Evolutionary conservation across 2,329 filamentous ascomycete species (phyloP), one percentile per base, ranked within the genome.

Genomic region (Pseudogymnoascus sp.): DNA sequence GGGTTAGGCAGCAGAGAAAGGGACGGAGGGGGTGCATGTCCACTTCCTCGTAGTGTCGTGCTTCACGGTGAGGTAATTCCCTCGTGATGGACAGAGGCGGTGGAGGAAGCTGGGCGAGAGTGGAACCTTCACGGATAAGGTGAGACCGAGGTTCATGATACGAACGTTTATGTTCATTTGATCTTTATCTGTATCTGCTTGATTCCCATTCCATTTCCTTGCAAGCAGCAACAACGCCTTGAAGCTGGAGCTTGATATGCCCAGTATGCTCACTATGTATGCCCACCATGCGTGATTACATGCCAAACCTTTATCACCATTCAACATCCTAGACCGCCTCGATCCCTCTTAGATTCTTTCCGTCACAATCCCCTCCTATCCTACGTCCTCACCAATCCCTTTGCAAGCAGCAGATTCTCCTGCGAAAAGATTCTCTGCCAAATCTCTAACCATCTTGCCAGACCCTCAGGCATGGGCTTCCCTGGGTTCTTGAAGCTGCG

Each of bases 391-490:
- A 29, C 36, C 18, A 62, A 31, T 2, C 61, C 61, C 47, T 62
- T 62, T 14, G 29, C 61, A 42, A 51, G 40, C 16, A 62, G 42
- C 36, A 62, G 8, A 11, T 42, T 51, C 37, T 73, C 71, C 65
- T 74, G 72, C 3, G 80, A 77, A 70, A 90, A 91, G 4, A 92
- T 81, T 62, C 80, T 80, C 75, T 90, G 86, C 87, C 87, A 92
- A 26, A 89, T 79, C 62, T 88, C 86, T 61, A 92, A 77, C 88
- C 89, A 91, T 69, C 85, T 84, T 73, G 86, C 83, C 69, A 91
- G 87, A 71, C 89, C 86, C 23, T 82, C 78, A 0, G 87, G 86
- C 6, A 81, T 81, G 29, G 84, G 72, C 68, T 84, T 86, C 10
- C 85, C 85, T 0, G 86, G 86, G 67, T 79, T 82, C 75, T 85